Evolutionary conservation across 768 basidiomycete species (phyloP).

Genomic region (Leucogyrophana mollusca): DNA sequence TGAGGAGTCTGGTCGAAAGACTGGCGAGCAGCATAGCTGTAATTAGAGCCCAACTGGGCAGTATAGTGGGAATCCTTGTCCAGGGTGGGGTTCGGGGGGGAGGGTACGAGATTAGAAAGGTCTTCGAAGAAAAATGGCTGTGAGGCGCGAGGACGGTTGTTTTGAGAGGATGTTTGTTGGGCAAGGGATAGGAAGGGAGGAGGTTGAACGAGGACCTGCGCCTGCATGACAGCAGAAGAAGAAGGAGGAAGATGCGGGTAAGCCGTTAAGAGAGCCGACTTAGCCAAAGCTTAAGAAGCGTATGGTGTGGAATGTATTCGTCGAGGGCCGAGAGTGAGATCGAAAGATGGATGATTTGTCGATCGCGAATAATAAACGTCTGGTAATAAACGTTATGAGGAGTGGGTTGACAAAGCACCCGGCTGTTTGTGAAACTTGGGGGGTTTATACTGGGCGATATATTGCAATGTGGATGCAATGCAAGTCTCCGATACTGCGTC

Average conservation of each 20-base stretch:
- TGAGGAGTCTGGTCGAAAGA: slow-evolving; percentile 32
- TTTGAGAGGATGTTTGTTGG: neutral
- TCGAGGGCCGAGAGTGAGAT: slow-evolving; percentile 12
- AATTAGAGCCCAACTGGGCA: slow-evolving; percentile 34
- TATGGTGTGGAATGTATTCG: slow-evolving; percentile 15
- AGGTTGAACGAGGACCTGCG: slow-evolving; percentile 25
- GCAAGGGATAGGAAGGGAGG: slow-evolving; percentile 19
- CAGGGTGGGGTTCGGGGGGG: slow-evolving; percentile 30
- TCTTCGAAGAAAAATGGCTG: slow-evolving; percentile 19
- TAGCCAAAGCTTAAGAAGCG: slow-evolving; percentile 6
- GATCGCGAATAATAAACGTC: slow-evolving; percentile 4
- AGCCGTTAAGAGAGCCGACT: slow-evolving; percentile 11
- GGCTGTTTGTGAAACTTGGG: too few species aligned
- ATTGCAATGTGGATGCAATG: too few species aligned
- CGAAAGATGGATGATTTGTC: slow-evolving; percentile 6
- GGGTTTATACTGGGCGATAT: too few species aligned
- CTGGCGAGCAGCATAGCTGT: slow-evolving; percentile 29
- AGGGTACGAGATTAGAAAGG: slow-evolving; percentile 20
- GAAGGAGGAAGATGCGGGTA: slow-evolving; percentile 8
- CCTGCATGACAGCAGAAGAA: slow-evolving; percentile 20
- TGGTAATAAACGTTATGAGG: slow-evolving; percentile 28
- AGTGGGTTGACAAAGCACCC: slow-evolving; percentile 16
- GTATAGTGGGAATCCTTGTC: slow-evolving; percentile 32
- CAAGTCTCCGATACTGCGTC: too few species aligned
- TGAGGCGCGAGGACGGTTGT: slow-evolving; percentile 13